These are phyloP conservation scores for Colletotrichum lini DNA, from an alignment of 2,329 filamentous ascomycete genomes.

Conservation along the genomic window DNA sequence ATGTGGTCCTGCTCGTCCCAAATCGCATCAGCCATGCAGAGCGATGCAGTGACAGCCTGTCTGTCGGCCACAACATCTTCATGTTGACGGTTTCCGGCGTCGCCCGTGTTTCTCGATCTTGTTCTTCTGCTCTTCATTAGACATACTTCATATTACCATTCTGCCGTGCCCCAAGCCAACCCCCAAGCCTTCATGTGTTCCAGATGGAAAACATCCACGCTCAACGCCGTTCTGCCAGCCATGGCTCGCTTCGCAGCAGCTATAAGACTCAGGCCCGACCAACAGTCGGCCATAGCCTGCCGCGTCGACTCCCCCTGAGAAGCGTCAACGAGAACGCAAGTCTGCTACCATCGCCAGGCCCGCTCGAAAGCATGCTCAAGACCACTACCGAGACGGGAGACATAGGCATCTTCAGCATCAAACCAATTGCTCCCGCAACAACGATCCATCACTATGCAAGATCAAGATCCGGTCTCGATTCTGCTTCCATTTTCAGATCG, in stretches of 20 bases:
- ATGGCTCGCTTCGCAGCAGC: conserved; percentile 55
- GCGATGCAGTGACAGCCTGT: conserved; percentile 16
- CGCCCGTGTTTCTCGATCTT: neutral
- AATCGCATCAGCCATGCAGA: neutral
- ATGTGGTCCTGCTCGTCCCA: neutral
- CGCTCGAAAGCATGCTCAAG: conserved; percentile 75
- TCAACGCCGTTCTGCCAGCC: conserved; percentile 56
- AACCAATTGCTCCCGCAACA: conserved; percentile 54
- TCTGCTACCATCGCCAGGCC: conserved; percentile 64
- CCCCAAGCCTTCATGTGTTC: neutral
- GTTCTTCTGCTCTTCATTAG: conserved; percentile 20
- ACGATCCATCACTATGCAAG: conserved; percentile 50
- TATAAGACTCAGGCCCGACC: conserved; percentile 49
- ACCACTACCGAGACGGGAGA: conserved; percentile 77
- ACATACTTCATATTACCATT: conserved; percentile 35
- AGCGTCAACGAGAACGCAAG: conserved; percentile 60
- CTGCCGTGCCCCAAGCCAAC: neutral
- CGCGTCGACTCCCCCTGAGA: conserved; percentile 60
- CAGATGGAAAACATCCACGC: conserved; percentile 50
- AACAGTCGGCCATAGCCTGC: conserved; percentile 30
- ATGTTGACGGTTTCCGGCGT: conserved; percentile 11
- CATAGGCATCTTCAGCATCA: conserved; percentile 72
- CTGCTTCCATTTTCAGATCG: conserved; percentile 47
- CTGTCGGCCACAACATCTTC: conserved; percentile 31
- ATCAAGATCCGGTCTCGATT: conserved; percentile 50